Base-by-base conservation (phyloP, 768 basidiomycete genomes). In the Sarcodon sp. region DNA sequence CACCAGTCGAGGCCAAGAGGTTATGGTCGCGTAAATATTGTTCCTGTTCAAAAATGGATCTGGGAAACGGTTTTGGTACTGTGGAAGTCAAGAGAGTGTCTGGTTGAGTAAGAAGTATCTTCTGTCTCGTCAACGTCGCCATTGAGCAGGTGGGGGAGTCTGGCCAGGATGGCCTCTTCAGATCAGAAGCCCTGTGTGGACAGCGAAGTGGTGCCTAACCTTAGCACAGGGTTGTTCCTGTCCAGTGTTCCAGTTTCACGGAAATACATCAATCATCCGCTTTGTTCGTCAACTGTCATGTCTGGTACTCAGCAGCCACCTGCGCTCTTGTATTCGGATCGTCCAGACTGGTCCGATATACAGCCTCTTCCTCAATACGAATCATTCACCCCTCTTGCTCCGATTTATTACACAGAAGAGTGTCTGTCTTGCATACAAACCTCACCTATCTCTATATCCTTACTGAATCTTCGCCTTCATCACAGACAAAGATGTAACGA, bases 401-500 rank as follows among this genome's bases (percentile, higher is more conserved):
- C 90, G 2, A 98, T 99, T 62, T 80, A 93, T 59, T 99, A 99
- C 59, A 78, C 79, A 3, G 69, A 71, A 35, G 83, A 91, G 70
- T 99, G 94, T 62, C 47, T 50, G 58, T 53, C 51, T 53, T 43
- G 51, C 50, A 44, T 27, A 2, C 4, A 27, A 27, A 27, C 47
- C 39, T 16, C 38, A 43, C 54, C 16, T 45, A 48, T 47, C 46
- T 46, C 45, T 38, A 47, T 15, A 39, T 37, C 15, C 34, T 35
- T 35, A 53, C 49, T 37, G 47, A 21, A 39, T 36, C 43, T 32
- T 34, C 18, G 8, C 48, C 16, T 27, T 46, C 18, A 35, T 18
- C 16, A 46, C 54, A 97, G 93, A 98, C 67, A 86, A 82, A 53
- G 91, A 94, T 66, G 90, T 87, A 1, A 92, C 92, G 48, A 77